Evolutionary conservation across 139 green algal genomes (phyloP).

Genomic region (Chlorella sp.): DNA sequence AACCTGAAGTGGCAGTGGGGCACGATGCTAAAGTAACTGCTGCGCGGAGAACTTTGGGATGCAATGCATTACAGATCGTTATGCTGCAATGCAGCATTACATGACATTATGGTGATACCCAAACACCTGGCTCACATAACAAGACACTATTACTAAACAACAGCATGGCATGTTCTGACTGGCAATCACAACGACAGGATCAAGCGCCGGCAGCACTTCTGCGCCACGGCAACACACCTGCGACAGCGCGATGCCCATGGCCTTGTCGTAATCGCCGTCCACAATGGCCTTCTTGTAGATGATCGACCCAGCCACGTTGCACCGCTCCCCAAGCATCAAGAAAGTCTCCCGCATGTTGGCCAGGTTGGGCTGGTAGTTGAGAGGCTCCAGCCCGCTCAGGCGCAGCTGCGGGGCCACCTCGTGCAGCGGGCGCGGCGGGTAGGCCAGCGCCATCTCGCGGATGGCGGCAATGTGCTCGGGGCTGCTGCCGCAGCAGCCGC

Average conservation of each 20-base stretch:
- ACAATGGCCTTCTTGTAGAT: conserved; percentile 99
- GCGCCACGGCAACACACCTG: conserved; percentile 63
- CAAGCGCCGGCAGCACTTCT: background rate
- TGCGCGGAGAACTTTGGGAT: too few species aligned
- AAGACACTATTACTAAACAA: too few species aligned
- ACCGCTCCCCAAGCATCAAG: conserved; percentile 96
- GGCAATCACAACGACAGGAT: too few species aligned
- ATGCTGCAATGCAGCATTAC: too few species aligned
- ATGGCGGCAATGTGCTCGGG: conserved; percentile 94
- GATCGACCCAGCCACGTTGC: conserved; percentile 96
- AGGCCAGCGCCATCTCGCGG: conserved; percentile 63
- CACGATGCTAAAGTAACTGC: too few species aligned
- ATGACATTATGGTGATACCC: too few species aligned
- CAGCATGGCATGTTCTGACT: too few species aligned
- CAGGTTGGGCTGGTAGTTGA: conserved; percentile 89
- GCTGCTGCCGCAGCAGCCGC: conserved; percentile 94
- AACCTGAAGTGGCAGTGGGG: conserved; percentile 46
- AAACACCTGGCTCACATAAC: too few species aligned
- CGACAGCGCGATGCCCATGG: conserved; percentile 88
- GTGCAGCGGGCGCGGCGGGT: conserved; percentile 71
- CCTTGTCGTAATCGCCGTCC: conserved; percentile 95
- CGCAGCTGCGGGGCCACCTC: conserved; percentile 82
- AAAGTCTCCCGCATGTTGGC: conserved; percentile 89
- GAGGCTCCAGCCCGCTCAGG: conserved; percentile 92
- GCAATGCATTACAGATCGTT: too few species aligned